Evolutionary conservation across 176 grass and related monocot genomes (phyloP), one percentile per base, ranked within the genome.

Genomic region (Aegilops bicornis): DNA sequence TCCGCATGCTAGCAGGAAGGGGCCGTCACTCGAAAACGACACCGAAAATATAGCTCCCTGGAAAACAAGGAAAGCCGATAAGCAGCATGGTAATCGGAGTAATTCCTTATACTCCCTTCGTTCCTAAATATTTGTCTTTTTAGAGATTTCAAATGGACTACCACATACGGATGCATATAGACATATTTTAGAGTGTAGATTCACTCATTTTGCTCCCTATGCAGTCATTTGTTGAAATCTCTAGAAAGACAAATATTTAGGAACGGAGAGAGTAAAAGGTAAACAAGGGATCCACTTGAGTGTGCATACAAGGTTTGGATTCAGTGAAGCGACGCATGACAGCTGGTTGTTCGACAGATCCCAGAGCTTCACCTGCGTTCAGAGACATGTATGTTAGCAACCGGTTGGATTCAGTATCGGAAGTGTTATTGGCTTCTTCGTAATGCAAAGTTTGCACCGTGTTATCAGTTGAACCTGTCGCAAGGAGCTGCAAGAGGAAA

Each of bases 41-140:
- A 92, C 64, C 1, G 84, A 87, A 37, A 95, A 95, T 40, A 95
- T 19, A 67, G 93, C 88, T 87, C 93, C 93, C 93, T 91, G 84
- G 20, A 84, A 61, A n/a, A 8, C 20, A 59, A 27, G 27, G 59
- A n/a, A 14, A 64, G 33, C 22, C 3, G 12, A 33, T 88, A 39
- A 84, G 48, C 22, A 14, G 70, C 14, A 29, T 20, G 19, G 50
- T 6, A 59, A 60, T 13, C 45, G 7, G 77, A 25, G 30, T 66
- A 19, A 52, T 48, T 75, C 27, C 86, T 71, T 63, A 36, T 36
- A 32, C 31, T 32, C 31, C 31, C 31, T 32, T 4, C 31, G 31
- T 32, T 4, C 4, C 3, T 3, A 32, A 32, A 32, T 32, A 32
- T 3, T 32, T 32, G 31, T 32, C 25, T 27, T 27, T 27, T 27